Conservation (phyloP, 108 stramenopile genomes). For the Cyclostephanos tholiformis region DNA sequence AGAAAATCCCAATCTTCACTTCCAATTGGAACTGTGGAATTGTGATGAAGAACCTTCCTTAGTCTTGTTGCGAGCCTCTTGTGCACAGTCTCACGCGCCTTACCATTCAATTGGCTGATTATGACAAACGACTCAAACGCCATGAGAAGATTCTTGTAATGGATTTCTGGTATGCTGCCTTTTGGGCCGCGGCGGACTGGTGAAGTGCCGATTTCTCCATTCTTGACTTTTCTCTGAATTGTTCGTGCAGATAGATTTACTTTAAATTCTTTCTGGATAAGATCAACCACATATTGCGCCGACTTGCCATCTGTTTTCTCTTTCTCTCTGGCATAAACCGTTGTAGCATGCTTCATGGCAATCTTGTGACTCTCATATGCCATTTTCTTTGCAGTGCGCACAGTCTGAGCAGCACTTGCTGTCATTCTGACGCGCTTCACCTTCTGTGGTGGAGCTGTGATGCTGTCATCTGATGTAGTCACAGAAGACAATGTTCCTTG, state of each 20-base stretch:
- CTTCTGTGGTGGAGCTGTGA: neutral
- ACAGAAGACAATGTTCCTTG: neutral
- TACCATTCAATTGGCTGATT: slow-evolving; percentile 10
- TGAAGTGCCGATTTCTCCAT: neutral
- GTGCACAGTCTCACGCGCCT: neutral
- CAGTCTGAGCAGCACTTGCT: neutral
- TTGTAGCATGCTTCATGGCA: neutral
- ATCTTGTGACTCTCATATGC: neutral
- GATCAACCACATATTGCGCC: neutral
- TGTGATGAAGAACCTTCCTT: too few relatives aligned
- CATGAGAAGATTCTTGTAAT: neutral
- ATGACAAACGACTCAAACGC: neutral
- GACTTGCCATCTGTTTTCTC: neutral
- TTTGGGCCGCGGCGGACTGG: neutral
- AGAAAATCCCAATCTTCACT: neutral
- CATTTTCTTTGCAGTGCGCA: neutral
- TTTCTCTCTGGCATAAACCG: neutral
- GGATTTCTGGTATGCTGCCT: neutral
- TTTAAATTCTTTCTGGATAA: neutral
- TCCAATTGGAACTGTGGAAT: too few relatives aligned
- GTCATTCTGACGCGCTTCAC: neutral
- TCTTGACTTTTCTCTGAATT: neutral
- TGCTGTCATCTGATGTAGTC: neutral
- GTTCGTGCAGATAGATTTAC: neutral
- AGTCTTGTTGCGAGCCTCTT: neutral